These are phyloP conservation scores for Pilatotrama ljubarskyi DNA, from an alignment of 768 basidiomycete species.

Conservation along the genomic window DNA sequence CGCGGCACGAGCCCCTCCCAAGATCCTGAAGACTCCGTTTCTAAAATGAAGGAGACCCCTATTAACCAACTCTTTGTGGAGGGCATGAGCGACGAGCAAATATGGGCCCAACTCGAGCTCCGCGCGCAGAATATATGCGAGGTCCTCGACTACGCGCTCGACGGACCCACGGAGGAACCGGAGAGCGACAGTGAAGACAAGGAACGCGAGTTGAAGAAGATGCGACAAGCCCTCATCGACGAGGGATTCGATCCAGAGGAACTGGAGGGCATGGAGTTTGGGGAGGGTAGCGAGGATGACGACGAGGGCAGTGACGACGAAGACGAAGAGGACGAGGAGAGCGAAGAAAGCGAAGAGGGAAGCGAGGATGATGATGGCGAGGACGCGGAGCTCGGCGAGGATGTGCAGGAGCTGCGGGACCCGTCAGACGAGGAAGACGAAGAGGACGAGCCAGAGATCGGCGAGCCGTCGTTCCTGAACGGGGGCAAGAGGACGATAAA, in stretches of 20 bases:
- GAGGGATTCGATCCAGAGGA: constrained; percentile 37
- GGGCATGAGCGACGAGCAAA: constrained; percentile 80
- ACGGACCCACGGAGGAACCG: constrained; percentile 39
- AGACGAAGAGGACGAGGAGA: constrained; percentile 34
- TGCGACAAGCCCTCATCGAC: constrained; percentile 26
- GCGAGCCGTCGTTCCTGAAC: constrained; percentile 26
- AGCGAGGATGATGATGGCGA: constrained; percentile 27
- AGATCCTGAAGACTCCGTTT: constrained; percentile 26
- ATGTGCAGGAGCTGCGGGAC: constrained; percentile 33
- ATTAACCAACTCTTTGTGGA: constrained; percentile 72
- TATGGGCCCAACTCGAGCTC: constrained; percentile 95
- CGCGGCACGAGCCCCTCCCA: constrained; percentile 35
- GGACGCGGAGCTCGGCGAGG: constrained; percentile 33
- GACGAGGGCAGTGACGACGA: constrained; percentile 38
- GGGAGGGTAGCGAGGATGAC: constrained; percentile 31
- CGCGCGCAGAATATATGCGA: constrained; percentile 68
- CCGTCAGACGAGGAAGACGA: constrained; percentile 31
- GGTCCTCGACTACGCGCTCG: constrained; percentile 64
- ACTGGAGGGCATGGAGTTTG: constrained; percentile 29
- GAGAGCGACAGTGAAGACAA: constrained; percentile 32
- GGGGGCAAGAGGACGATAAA: constrained; percentile 24
- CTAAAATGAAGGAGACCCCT: constrained; percentile 61
- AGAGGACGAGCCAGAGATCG: constrained; percentile 29
- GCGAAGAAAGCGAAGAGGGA: constrained; percentile 25
- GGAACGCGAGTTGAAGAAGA: constrained; percentile 29